Evolutionary conservation across 192 early-diverging fungal species (phyloP).

Genomic region (Coemansia sp.): DNA sequence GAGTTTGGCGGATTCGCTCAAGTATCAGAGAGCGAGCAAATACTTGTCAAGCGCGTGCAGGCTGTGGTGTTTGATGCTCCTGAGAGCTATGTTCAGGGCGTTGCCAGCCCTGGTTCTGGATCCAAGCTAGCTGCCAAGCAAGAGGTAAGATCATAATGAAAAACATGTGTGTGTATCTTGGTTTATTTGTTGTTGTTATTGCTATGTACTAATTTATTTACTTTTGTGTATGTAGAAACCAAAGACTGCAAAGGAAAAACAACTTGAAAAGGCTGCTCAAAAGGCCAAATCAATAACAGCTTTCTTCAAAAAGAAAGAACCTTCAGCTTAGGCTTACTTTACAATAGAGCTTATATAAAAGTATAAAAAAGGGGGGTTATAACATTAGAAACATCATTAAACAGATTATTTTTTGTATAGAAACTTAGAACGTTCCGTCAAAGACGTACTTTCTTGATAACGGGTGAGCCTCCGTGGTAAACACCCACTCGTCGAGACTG

Average conservation of each 20-base stretch:
- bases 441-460: slow-evolving; percentile 46
- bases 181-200: not conserved
- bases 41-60: slow-evolving; percentile 6
- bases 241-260: slow-evolving; percentile 46
- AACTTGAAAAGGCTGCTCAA: slow-evolving; percentile 40
- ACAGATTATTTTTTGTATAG: not conserved
- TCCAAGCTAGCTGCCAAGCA: slow-evolving; percentile 6
- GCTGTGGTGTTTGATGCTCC: slow-evolving; percentile 31
- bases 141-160: slow-evolving; percentile 2
- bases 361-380: too few species aligned
- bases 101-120: slow-evolving; percentile 8
- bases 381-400: not conserved
- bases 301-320: slow-evolving; percentile 36
- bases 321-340: not conserved
- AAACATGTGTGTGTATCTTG: not conserved
- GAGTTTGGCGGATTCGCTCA: slow-evolving; percentile 29
- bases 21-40: slow-evolving; percentile 14
- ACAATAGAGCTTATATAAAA: not conserved
- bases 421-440: slow-evolving; percentile 42
- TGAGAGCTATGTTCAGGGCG: slow-evolving; percentile 29
- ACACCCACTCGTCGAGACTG: slow-evolving; percentile 80
- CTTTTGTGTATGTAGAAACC: slow-evolving; percentile 13
- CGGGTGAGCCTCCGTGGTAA: slow-evolving; percentile 96
- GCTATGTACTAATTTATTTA: not conserved
- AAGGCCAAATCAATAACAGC: slow-evolving; percentile 44